phyloP scores from a whole-genome alignment of 23 red algal genomes.

The Gracilaria gracilis region DNA sequence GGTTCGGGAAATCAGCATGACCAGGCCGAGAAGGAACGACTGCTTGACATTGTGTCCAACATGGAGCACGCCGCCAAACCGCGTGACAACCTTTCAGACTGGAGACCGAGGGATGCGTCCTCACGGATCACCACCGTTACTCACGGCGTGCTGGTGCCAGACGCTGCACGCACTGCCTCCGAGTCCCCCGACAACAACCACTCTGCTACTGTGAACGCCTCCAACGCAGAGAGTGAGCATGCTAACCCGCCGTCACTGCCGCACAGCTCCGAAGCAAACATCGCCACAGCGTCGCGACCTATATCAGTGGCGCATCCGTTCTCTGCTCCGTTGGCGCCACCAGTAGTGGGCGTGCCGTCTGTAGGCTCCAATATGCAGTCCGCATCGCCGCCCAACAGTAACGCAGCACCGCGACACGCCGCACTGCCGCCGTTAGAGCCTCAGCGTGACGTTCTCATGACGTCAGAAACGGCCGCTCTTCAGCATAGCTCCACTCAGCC shows the following conservation, averaged over 20 bases:
- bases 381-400: neutral
- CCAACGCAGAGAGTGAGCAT: neutral
- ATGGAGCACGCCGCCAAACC: conserved; percentile 68
- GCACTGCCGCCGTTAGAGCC: neutral
- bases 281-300: neutral
- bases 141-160: neutral
- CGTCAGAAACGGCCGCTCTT: neutral
- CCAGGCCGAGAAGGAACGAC: conserved; percentile 55
- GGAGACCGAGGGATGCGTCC: conserved; percentile 1
- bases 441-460: neutral
- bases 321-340: neutral
- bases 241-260: neutral
- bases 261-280: neutral
- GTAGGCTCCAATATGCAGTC: neutral
- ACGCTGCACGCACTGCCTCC: neutral
- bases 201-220: neutral
- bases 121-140: neutral
- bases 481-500: neutral
- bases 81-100: conserved; percentile 47
- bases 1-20: conserved; percentile 66
- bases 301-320: neutral
- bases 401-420: neutral
- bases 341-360: neutral
- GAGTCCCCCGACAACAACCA: neutral
- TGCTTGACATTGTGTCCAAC: conserved; percentile 30